Base-by-base conservation (phyloP, 2,329 filamentous ascomycete species). In the Cryphonectria carpinicola region DNA sequence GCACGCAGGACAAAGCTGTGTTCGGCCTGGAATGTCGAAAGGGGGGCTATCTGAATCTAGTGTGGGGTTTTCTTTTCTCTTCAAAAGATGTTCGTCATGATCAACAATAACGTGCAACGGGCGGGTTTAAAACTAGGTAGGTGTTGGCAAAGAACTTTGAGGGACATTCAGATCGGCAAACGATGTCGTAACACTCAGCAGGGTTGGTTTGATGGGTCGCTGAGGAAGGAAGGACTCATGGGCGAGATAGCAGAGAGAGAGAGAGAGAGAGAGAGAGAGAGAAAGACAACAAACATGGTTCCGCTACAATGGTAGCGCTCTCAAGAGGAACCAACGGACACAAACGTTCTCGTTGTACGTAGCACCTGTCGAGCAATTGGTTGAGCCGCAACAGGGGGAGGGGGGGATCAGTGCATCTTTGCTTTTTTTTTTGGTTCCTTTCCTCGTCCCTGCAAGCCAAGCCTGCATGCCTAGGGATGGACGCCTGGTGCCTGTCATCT, bases 401-500 rank as follows among this genome's bases (percentile, higher is more conserved):
- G 46, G 6, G 8, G 43, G 43, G 43, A 22, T 22, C 17, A 49
- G 43, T 49, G 46, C 22, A 49, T 10, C 19, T 49, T 46, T 37
- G 25, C 22, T n/a, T 28, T 25, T 43, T 13, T 62, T 28, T 49
- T 52, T 56, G 14, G 22, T 19, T 41, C 39, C 22, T 49, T 22
- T 49, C 46, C 46, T 49, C 37, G 65, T 58, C 35, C 62, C 60
- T 65, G 52, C 54, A 61, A 14, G 46, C 46, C 43, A 10, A 49
- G 49, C 52, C 52, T 35, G 46, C 32, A 37, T 22, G 7, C 32
- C 4, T 32, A 5, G 22, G 13, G 19, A 56, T 37, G 60, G 35
- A n/a, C n/a, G 56, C 46, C 49, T 54, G 65, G 56, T 6, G 61
- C 43, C 41, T 56, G 43, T 67, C 71, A 66, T 65, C 66, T 71